Evolutionary conservation across 768 basidiomycete genomes (phyloP), one percentile per base, ranked within the genome.

Genomic region (Leccinum arenicola): DNA sequence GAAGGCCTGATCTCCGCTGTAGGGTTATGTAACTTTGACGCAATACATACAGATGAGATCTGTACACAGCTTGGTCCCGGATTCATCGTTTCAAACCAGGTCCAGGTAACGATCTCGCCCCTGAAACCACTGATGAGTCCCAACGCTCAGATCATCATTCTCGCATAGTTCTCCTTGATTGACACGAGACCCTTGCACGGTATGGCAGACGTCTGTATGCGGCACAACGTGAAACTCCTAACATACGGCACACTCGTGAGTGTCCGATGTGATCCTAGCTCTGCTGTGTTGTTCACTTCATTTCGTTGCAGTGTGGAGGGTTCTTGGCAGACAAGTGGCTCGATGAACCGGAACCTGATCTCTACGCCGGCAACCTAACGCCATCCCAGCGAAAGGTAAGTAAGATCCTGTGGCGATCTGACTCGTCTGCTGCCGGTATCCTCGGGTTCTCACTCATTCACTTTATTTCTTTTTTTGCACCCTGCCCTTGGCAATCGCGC

Each of bases 11-110:
- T 92, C 62, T 74, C 78, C 19, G 79, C 84, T 15, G 79, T 93
- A 25, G 91, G 91, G 3, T 76, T 93, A 47, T 89, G 88, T 72
- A 93, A 93, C 70, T 93, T 93, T 64, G 91, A 93, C 72, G 74
- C 89, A 1, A 79, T 81, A 49, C 79, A 82, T 51, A 89, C 85
- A 40, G 87, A 91, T 68, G 89, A 93, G 71, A 90, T 93, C 54
- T 93, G 92, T 73, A 83, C 86, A 15, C 79, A 83, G 50, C 74
- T 91, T 23, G 89, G 88, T 5, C 82, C 84, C 1, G 88, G 85
- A 3, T 80, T 79, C 31, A 83, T 93, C 50, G 87, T 89, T 36
- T 87, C 90, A 10, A 93, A 93, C 71, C 91, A 93, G 74, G 84
- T 93, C 8, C 91, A 89, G 80, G 91, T 91, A 69, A 49, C 73